Percentiles rank a stretch among this genome's conserved stretches.
Evolutionary conservation across 306 rosid species (phyloP).

Genomic region (Abrus pulchellus): DNA sequence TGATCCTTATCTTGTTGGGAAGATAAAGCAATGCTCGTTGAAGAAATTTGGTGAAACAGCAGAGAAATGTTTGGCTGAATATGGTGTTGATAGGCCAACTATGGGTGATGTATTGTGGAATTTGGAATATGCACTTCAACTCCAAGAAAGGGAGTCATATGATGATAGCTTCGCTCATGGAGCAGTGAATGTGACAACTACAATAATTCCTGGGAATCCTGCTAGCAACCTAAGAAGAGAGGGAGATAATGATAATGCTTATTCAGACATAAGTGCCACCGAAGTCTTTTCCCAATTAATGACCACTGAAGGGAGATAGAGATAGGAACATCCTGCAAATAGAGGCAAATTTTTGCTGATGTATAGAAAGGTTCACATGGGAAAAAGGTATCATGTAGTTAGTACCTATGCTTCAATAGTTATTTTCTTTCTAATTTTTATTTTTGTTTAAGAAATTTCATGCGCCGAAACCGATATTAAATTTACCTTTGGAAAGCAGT

Average conservation of each 20-base stretch:
- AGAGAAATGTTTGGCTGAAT: conserved; percentile 90
- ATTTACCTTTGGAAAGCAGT: conserved; percentile 20
- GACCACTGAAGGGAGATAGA: conserved; percentile 78
- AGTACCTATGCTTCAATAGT: not conserved
- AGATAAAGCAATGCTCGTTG: conserved; percentile 73
- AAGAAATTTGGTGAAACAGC: conserved; percentile 89
- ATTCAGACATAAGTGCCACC: conserved; percentile 63
- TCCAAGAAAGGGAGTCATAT: conserved; percentile 63
- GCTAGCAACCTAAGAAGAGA: conserved; percentile 51
- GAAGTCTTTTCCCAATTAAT: conserved; percentile 83
- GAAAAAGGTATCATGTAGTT: conserved; percentile 44
- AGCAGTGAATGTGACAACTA: conserved; percentile 42
- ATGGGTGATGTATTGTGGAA: conserved; percentile 96
- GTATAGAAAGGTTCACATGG: conserved; percentile 22
- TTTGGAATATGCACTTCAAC: conserved; percentile 86
- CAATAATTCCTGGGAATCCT: conserved; percentile 46
- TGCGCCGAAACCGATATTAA: conserved; percentile 31
- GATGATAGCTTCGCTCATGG: conserved; percentile 37
- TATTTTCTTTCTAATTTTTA: conserved; percentile 4
- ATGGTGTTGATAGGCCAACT: conserved; percentile 87
- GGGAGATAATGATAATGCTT: conserved; percentile 50
- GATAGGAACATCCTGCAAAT: conserved; percentile 46
- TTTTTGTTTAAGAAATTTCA: conserved; percentile 36
- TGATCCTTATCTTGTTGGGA: conserved; percentile 73
- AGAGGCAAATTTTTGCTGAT: conserved; percentile 15